Conservation (phyloP, 2,329 filamentous ascomycete species). For the Aspergillus versicolor region DNA sequence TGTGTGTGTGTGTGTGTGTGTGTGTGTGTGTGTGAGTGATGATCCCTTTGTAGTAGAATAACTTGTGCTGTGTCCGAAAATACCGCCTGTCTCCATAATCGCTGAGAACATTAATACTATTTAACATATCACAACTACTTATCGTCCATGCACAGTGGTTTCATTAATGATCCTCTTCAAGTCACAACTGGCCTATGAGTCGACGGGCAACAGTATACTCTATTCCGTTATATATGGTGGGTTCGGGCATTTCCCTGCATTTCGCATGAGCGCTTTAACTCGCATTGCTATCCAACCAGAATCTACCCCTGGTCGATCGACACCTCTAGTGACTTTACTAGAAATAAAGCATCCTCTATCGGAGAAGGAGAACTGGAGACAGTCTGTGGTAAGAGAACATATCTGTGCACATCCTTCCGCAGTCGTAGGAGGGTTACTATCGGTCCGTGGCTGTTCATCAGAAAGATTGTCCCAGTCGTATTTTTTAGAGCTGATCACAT, state of each 20-base stretch:
- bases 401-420: constrained; percentile 22
- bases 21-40: not conserved
- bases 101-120: not conserved
- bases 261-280: constrained; percentile 22
- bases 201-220: not conserved
- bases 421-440: not conserved
- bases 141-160: not conserved
- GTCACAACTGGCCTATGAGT: not conserved
- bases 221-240: constrained; percentile 24
- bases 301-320: constrained; percentile 14
- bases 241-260: constrained; percentile 22
- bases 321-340: constrained; percentile 20
- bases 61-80: not conserved
- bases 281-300: constrained; percentile 28
- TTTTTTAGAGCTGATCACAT: constrained; percentile 5
- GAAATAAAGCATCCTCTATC: constrained; percentile 17
- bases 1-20: too few relatives aligned
- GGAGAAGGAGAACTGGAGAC: constrained; percentile 28
- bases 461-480: constrained; percentile 17
- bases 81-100: not conserved
- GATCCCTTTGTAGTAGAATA: not conserved
- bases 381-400: constrained; percentile 23
- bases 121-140: not conserved
- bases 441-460: constrained; percentile 14
- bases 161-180: not conserved